Evolutionary conservation across 139 green algal genomes (phyloP).

Genomic region (Penium margaritaceum): DNA sequence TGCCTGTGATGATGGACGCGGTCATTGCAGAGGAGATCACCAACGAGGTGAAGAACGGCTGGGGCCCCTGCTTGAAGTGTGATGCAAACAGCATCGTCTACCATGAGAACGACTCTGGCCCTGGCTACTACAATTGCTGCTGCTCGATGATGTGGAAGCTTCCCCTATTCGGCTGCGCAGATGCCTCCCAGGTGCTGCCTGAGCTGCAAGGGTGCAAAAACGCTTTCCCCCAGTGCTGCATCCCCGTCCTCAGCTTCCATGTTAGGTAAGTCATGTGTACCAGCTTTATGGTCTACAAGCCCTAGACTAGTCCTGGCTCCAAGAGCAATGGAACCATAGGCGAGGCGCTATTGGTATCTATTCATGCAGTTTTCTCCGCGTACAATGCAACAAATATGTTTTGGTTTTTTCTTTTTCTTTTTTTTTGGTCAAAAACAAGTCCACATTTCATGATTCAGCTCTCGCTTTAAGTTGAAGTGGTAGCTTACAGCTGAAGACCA

Average conservation of each 20-base stretch:
- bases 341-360: no score
- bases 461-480: no score
- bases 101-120: slow-evolving; percentile 45
- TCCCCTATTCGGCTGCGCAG: slow-evolving; percentile 97
- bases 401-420: no score
- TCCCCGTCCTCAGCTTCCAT: slow-evolving; percentile 81
- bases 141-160: slow-evolving; percentile 99
- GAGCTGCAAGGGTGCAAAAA: slow-evolving; percentile 74
- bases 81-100: slow-evolving; percentile 40
- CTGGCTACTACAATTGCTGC: slow-evolving; percentile 75
- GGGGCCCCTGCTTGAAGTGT: slow-evolving; percentile 91
- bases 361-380: no score
- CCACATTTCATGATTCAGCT: no score
- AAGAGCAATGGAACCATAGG: no score
- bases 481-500: no score
- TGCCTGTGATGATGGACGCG: slow-evolving; percentile 80
- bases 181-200: slow-evolving; percentile 77
- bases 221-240: slow-evolving; percentile 60
- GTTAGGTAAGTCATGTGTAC: slow-evolving; percentile 66
- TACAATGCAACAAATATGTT: no score
- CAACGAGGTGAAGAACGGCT: slow-evolving; percentile 88
- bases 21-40: slow-evolving; percentile 87
- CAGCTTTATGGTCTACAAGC: slow-evolving; percentile 62
- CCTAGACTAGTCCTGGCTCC: no score
- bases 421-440: no score